phyloP scores from a whole-genome alignment of 1,284 basidiomycete species.

The Moniliella sp. region DNA sequence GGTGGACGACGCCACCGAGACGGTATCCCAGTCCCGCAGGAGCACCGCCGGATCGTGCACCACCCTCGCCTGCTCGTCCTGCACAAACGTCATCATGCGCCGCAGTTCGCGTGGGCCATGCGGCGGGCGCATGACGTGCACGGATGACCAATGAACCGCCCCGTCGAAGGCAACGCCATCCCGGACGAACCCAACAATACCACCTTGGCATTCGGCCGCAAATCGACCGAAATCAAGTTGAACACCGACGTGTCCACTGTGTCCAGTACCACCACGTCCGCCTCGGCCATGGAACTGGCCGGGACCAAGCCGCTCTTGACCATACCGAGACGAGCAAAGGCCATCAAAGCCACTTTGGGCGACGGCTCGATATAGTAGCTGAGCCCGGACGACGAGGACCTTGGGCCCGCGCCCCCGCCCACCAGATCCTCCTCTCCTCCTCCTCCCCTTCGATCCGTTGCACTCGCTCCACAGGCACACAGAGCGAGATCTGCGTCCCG shows the following conservation, averaged over 20 bases:
- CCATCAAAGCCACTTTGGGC: too few relatives aligned
- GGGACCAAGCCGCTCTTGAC: constrained; percentile 1
- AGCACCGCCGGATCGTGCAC: background rate
- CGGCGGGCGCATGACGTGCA: constrained; percentile 3
- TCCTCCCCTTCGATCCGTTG: background rate
- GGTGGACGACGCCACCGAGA: too few relatives aligned
- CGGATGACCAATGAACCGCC: constrained; percentile 5
- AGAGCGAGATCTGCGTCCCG: constrained; percentile 12
- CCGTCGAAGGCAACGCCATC: constrained; percentile 3
- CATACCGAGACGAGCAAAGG: too few relatives aligned
- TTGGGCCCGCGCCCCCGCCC: background rate
- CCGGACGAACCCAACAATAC: constrained; percentile 4
- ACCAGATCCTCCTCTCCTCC: background rate
- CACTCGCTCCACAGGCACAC: constrained; percentile 4
- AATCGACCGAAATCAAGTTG: background rate
- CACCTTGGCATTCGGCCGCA: constrained; percentile 3
- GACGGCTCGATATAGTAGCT: background rate
- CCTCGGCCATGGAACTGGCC: background rate
- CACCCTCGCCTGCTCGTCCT: background rate
- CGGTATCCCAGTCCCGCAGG: too few relatives aligned
- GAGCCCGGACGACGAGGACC: background rate
- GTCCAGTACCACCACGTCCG: constrained; percentile 1
- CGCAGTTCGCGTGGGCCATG: background rate
- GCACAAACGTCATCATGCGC: background rate
- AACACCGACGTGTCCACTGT: background rate